These are phyloP conservation scores for Aphanocladium album DNA, from an alignment of 2,329 filamentous ascomycete genomes.

Conservation along the genomic window DNA sequence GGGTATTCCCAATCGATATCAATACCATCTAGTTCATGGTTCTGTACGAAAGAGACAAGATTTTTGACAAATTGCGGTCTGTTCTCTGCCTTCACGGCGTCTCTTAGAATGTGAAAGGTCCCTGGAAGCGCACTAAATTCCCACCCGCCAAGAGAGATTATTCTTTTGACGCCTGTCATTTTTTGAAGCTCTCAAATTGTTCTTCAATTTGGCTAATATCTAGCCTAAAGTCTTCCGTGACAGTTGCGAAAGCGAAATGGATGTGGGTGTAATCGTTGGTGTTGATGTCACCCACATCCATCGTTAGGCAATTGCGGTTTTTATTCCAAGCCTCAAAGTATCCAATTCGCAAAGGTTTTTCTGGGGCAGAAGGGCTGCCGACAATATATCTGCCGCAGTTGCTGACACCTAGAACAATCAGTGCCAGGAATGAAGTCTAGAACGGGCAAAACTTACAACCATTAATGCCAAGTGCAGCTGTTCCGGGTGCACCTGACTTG, in stretches of 20 bases:
- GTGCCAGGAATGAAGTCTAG: too few relatives aligned
- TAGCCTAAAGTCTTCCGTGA: conserved; percentile 19
- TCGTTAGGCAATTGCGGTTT: conserved; percentile 24
- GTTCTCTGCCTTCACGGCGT: conserved; percentile 21
- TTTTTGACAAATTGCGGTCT: too few relatives aligned
- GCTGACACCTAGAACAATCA: too few relatives aligned
- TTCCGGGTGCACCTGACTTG: conserved; percentile 25
- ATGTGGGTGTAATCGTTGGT: conserved; percentile 20
- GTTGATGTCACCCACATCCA: conserved; percentile 24
- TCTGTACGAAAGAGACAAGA: too few relatives aligned
- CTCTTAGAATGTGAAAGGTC: conserved; percentile 24
- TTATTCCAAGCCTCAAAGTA: conserved; percentile 31
- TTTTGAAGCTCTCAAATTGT: conserved; percentile 25
- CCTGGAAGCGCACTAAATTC: conserved; percentile 24
- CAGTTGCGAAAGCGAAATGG: conserved; percentile 27
- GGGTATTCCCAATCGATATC: too few relatives aligned
- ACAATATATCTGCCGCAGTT: not conserved
- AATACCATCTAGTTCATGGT: too few relatives aligned
- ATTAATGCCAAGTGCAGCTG: conserved; percentile 12
- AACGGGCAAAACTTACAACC: too few relatives aligned
- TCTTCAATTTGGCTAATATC: conserved; percentile 18
- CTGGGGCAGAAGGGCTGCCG: too few relatives aligned
- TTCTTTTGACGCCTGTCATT: conserved; percentile 22
- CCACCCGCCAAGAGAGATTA: conserved; percentile 33
- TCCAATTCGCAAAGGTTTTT: conserved; percentile 20